Base-by-base conservation (phyloP, 345 rosid species). In the Viola odorata region DNA sequence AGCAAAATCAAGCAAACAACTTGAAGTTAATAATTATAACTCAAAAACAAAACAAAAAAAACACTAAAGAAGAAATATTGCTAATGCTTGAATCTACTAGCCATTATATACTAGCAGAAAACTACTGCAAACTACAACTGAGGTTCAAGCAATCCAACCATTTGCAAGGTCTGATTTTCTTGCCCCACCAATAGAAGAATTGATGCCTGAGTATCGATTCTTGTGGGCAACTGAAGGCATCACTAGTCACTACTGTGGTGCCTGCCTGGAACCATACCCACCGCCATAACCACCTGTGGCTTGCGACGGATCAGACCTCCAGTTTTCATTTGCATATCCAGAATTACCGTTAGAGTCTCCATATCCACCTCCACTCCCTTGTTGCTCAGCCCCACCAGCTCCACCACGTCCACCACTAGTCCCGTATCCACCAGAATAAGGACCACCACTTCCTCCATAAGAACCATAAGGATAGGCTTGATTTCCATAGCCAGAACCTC, bases 71-170 rank as follows among this genome's bases (percentile, higher is more conserved):
- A 55, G 10, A 58, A 62, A 56, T 70, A 49, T 48, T 40, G 50
- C 60, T 49, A 47, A 60, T 70, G 48, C 64, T 71, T 49, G 57
- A 42, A 72, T 69, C 67, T 65, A 63, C 69, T 72, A 58, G 63
- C 55, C 69, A 55, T 38, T 72, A 68, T 76, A 63, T 65, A 76
- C 54, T 53, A 67, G 73, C 76, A 69, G 77, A 69, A 57, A 50
- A 57, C 60, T 47, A 64, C 58, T 50, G 69, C 69, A 63, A 71
- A 69, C 62, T 61, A 72, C 60, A 61, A 45, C 67, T 50, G 57
- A 67, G 57, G 65, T 69, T 72, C 69, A 69, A 58, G 72, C 79
- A 69, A 50, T 66, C 66, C 74, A 77, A 66, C 60, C 64, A 72
- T 69, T 68, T 66, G 70, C 60, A 58, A 57, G 58, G 62, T 69